phyloP scores from a whole-genome alignment of 2,329 filamentous ascomycete genomes.

The Nectriaceae sp. region DNA sequence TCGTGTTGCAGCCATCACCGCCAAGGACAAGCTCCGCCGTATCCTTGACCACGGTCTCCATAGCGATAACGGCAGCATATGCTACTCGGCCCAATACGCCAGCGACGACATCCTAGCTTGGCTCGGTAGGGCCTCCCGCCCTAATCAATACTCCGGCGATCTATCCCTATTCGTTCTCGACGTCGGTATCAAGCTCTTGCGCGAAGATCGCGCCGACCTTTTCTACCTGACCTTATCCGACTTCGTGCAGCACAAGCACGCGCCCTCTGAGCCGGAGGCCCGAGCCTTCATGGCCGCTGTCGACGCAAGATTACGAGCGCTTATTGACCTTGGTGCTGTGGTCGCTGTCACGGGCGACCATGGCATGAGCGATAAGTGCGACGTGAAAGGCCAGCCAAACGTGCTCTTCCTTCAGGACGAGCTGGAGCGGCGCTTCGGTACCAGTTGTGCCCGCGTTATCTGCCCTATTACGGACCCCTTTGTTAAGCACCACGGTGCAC shows the following conservation, averaged over 20 bases:
- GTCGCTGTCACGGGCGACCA: background rate
- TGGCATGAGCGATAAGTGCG: background rate
- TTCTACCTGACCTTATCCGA: background rate
- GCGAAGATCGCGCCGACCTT: background rate
- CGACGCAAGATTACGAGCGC: background rate
- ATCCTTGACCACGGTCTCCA: background rate
- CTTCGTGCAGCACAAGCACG: background rate
- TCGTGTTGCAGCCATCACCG: background rate
- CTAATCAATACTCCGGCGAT: background rate
- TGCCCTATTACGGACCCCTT: background rate
- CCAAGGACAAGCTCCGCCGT: background rate
- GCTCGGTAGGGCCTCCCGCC: background rate
- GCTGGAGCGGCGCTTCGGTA: background rate
- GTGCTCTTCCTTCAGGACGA: background rate
- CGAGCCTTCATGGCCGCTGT: background rate
- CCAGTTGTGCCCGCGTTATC: background rate
- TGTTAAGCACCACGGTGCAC: background rate
- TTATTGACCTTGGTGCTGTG: background rate
- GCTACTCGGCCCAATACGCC: background rate
- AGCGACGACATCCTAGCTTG: background rate
- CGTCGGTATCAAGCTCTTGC: background rate
- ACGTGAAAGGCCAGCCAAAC: background rate
- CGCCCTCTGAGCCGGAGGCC: background rate
- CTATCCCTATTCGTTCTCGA: background rate
- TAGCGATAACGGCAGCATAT: background rate